phyloP scores from a whole-genome alignment of 2,329 filamentous ascomycete species.

The Didymellaceae sp. region DNA sequence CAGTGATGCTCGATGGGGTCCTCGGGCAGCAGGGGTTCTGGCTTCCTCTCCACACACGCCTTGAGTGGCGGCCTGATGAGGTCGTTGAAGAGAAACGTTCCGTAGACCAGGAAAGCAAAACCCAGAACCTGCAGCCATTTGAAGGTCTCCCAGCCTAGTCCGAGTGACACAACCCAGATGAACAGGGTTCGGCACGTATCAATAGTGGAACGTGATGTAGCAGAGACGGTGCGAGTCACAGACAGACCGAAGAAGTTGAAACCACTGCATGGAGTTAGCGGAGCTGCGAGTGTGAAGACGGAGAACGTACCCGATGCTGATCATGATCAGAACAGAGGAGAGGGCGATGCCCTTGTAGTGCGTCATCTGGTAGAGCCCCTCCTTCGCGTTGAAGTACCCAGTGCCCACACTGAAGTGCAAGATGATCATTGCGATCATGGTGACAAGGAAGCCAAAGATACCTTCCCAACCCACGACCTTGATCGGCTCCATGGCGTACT shows the following conservation, averaged over 20 bases:
- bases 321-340: slow-evolving; percentile 90
- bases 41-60: slow-evolving; percentile 63
- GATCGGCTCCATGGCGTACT: slow-evolving; percentile 81
- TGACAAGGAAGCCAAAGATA: slow-evolving; percentile 84
- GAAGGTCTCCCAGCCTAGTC: slow-evolving; percentile 94
- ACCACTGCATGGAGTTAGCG: slow-evolving; percentile 62
- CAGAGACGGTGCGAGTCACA: slow-evolving; percentile 86
- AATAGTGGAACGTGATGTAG: slow-evolving; percentile 92
- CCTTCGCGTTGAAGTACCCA: slow-evolving; percentile 88
- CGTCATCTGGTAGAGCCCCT: slow-evolving; percentile 83
- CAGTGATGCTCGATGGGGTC: slow-evolving; percentile 78
- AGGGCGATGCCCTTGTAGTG: slow-evolving; percentile 73
- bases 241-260: slow-evolving; percentile 99
- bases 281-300: background rate
- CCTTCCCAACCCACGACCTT: slow-evolving; percentile 97
- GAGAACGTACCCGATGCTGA: slow-evolving; percentile 84
- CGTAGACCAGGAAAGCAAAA: slow-evolving; percentile 90
- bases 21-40: slow-evolving; percentile 75
- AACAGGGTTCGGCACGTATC: slow-evolving; percentile 97
- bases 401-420: slow-evolving; percentile 79
- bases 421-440: slow-evolving; percentile 77
- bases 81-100: slow-evolving; percentile 96
- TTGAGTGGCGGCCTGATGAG: slow-evolving; percentile 83
- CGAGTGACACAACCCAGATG: slow-evolving; percentile 95
- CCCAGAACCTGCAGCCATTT: slow-evolving; percentile 94